Conservation (phyloP, 768 basidiomycete genomes). For the Boletus subparvulus region DNA sequence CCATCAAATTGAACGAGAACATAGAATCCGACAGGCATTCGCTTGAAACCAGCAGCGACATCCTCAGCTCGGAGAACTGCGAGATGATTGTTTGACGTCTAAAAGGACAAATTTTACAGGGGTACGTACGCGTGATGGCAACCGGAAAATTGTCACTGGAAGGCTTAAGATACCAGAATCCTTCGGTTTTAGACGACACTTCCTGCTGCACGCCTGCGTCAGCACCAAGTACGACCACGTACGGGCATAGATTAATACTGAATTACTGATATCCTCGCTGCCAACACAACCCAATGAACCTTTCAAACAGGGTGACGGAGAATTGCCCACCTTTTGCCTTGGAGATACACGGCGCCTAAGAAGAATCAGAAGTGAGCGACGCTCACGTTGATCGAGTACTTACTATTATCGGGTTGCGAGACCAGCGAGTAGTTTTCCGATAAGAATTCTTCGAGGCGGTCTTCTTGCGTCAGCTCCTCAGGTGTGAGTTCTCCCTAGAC, state of each 20-base stretch:
- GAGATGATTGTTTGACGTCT: background rate
- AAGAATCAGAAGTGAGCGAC: background rate
- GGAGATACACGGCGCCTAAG: background rate
- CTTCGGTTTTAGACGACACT: too few species aligned
- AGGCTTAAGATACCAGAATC: too few species aligned
- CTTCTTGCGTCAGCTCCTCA: background rate
- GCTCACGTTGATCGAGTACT: background rate
- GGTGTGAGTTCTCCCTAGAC: background rate
- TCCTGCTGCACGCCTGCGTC: too few species aligned
- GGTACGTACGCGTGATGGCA: conserved; percentile 1
- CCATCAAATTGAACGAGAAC: background rate
- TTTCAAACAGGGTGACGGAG: background rate
- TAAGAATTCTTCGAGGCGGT: background rate
- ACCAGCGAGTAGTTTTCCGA: background rate
- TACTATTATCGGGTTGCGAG: background rate
- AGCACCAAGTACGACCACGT: too few species aligned
- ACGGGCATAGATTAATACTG: too few species aligned
- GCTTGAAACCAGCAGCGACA: background rate
- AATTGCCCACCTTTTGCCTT: background rate
- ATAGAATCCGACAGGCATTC: conserved; percentile 12
- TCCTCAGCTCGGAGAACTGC: conserved; percentile 10
- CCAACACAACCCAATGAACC: too few species aligned
- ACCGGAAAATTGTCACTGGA: background rate
- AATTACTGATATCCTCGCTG: too few species aligned
- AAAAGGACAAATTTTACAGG: background rate